These are phyloP conservation scores for Gossypium davidsonii DNA, from an alignment of 441 rosid species.

Conservation along the genomic window DNA sequence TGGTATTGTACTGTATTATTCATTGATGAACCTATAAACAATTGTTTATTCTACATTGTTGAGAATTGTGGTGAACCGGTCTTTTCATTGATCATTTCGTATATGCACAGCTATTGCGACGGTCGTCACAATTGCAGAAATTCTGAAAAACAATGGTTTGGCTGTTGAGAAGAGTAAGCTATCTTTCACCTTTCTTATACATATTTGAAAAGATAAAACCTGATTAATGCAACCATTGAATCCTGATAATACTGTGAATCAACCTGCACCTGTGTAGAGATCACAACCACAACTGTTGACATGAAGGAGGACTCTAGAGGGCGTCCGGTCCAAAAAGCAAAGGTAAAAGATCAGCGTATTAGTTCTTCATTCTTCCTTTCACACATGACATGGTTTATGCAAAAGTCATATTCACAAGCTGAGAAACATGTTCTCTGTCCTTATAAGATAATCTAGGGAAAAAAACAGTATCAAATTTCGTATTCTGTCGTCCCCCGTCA, in stretches of 20 bases:
- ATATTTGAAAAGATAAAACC: neutral
- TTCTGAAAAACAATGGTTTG: conserved; percentile 66
- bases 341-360: conserved; percentile 38
- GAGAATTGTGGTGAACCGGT: neutral
- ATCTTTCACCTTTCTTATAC: neutral
- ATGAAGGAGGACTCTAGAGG: conserved; percentile 73
- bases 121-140: conserved; percentile 67
- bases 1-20: neutral
- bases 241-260: neutral
- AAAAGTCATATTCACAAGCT: neutral
- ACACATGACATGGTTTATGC: neutral
- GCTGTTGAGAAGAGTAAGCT: conserved; percentile 72
- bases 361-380: neutral
- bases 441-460: neutral
- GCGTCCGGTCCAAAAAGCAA: conserved; percentile 63
- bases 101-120: conserved; percentile 64
- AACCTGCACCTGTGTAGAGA: conserved; percentile 35
- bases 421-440: neutral
- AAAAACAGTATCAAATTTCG: neutral
- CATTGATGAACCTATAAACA: neutral
- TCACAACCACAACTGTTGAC: conserved; percentile 63
- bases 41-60: neutral
- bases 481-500: neutral
- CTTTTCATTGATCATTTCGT: neutral
- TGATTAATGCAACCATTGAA: neutral